Evolutionary conservation across 495 filamentous ascomycete genomes (phyloP).

Genomic region (Talaromyces liani): DNA sequence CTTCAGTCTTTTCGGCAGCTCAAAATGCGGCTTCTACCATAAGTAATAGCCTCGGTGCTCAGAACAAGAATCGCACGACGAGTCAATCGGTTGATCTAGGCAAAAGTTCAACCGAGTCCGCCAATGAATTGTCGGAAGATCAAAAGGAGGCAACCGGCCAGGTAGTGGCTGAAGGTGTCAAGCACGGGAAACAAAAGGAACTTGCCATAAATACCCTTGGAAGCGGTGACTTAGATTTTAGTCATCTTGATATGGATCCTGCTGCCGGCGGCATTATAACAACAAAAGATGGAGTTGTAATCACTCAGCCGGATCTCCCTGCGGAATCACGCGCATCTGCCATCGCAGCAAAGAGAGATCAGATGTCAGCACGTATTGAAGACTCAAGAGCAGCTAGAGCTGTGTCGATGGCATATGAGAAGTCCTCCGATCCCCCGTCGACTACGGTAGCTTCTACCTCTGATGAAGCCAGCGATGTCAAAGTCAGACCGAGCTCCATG

Average conservation of each 20-base stretch:
- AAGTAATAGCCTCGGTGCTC: constrained; percentile 69
- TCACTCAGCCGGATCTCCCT: constrained; percentile 29
- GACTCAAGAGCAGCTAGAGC: constrained; percentile 51
- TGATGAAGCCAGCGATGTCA: constrained; percentile 26
- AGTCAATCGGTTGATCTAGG: constrained; percentile 20
- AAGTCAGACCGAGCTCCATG: constrained; percentile 21
- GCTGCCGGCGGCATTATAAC: constrained; percentile 30
- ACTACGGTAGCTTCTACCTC: constrained; percentile 21
- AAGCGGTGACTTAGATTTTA: constrained; percentile 78
- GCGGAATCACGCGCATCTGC: constrained; percentile 30
- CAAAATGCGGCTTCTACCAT: constrained; percentile 89
- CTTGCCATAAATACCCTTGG: constrained; percentile 86
- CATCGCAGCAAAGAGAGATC: constrained; percentile 37
- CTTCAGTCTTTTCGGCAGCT: constrained; percentile 82
- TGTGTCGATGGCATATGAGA: constrained; percentile 55
- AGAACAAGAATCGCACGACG: constrained; percentile 27
- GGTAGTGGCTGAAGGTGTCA: constrained; percentile 12
- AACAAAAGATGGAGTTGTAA: constrained; percentile 31
- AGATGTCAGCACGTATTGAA: constrained; percentile 48
- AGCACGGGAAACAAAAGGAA: constrained; percentile 50
- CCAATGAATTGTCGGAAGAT: constrained; percentile 10
- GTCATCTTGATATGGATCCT: constrained; percentile 54
- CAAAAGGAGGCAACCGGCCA: constrained; percentile 19
- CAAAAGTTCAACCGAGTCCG: constrained; percentile 15
- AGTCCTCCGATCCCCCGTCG: constrained; percentile 23